Conservation (phyloP, 805 yeast genomes). For the Lachancea meyersii region DNA sequence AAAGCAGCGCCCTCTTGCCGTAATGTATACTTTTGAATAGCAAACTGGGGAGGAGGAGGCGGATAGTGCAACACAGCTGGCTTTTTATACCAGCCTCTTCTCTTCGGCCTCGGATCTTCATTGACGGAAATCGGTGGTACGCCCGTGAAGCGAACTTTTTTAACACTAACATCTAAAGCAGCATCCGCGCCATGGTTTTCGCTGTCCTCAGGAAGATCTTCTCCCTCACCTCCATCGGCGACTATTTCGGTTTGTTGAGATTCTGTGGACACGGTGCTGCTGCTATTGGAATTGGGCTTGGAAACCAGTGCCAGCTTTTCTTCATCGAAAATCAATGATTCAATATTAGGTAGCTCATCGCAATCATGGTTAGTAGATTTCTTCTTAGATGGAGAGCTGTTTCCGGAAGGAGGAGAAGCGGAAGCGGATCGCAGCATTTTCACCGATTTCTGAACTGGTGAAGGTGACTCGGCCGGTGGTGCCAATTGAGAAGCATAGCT, state of each 20-base stretch:
- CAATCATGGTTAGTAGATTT: neutral
- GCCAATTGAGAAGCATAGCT: neutral
- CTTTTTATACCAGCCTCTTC: constrained; percentile 34
- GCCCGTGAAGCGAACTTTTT: constrained; percentile 33
- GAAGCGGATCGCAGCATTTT: constrained; percentile 4
- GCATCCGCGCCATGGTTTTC: neutral
- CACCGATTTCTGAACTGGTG: neutral
- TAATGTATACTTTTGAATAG: constrained; percentile 16
- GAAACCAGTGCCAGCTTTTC: constrained; percentile 4
- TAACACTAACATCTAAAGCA: constrained; percentile 5
- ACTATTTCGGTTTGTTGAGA: neutral
- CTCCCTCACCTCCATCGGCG: neutral
- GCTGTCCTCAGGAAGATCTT: neutral
- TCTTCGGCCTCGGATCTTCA: constrained; percentile 30
- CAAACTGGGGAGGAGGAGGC: constrained; percentile 20
- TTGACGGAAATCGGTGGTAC: constrained; percentile 32
- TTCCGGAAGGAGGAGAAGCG: constrained; percentile 5
- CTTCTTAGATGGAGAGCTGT: neutral
- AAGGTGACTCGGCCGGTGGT: neutral
- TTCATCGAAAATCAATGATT: constrained; percentile 4
- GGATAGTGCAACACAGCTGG: constrained; percentile 33
- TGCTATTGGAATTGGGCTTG: neutral
- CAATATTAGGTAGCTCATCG: constrained; percentile 2
- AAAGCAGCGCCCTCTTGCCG: constrained; percentile 34
- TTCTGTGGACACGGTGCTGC: neutral